Base-by-base conservation (phyloP, 1,139 yeast species). In the Lodderomyces metapsilosis region DNA sequence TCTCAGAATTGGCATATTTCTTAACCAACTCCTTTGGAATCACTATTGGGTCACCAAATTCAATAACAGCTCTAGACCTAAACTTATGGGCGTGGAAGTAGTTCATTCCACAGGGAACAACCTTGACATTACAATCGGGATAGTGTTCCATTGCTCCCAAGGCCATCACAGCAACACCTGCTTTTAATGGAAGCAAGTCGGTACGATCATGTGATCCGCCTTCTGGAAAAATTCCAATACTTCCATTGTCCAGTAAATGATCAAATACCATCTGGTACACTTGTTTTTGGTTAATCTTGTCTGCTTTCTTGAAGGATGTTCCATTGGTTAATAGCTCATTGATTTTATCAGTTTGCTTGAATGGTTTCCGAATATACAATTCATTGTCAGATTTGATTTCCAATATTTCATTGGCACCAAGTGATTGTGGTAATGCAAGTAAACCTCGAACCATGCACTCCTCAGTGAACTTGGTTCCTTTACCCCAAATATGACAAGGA, bases 151-250 rank as follows among this genome's bases (percentile, higher is more conserved):
- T 76, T 0, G 98, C 94, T 15, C 98, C 98, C 16, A 92, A 68
- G 0, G 98, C 98, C 98, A 92, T 92, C 40, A 92, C 84, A 2
- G 97, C 98, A 13, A 92, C 98, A 43, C 98, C 98, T 0, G 98
- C 97, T 57, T 92, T 92, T 54, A 92, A 69, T 0, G 98, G 98
- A 42, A 92, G 68, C 49, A 92, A 64, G 50, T 88, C 95, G 0
- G 98, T 83, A 47, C 98, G 74, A 60, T 92, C 98, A 54, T 92
- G 98, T 13, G 96, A 87, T 0, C 98, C 98, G 40, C 98, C 98
- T 65, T 91, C 98, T 3, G 98, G 98, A 65, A 91, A 92, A 40
- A 92, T 88, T n/a, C 98, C 98, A 30, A 92, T 69, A 52, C 95
- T 87, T 46, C 87, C 81, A 38, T 92, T 89, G 44, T 78, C 75